Conservation (phyloP, 148 eudicot genomes). For the Chenopodium formosanum region DNA sequence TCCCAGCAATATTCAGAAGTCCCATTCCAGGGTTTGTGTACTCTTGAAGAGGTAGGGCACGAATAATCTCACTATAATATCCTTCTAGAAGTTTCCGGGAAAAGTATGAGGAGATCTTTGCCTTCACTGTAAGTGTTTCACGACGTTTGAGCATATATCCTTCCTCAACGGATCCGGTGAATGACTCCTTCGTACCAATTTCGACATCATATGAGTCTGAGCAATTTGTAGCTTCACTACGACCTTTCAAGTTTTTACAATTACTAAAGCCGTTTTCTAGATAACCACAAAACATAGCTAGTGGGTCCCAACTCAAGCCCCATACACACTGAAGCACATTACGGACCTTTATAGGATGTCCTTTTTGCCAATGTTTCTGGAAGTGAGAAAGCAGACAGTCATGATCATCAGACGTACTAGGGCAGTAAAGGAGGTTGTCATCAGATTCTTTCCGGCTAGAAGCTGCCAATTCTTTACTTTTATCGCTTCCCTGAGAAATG, state of each 20-base stretch:
- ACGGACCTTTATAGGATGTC: conserved; percentile 82
- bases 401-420: conserved; percentile 46
- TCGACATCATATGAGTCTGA: conserved; percentile 85
- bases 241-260: conserved; percentile 40
- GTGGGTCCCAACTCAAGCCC: conserved; percentile 70
- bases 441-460: conserved; percentile 43
- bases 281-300: conserved; percentile 59
- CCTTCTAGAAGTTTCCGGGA: conserved; percentile 54
- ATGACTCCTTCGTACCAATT: conserved; percentile 50
- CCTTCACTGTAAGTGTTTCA: conserved; percentile 59
- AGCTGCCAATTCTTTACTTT: conserved; percentile 41
- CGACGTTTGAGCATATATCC: conserved; percentile 42
- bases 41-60: conserved; percentile 69
- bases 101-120: conserved; percentile 57
- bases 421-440: conserved; percentile 66
- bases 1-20: conserved; percentile 65
- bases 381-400: conserved; percentile 58
- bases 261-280: conserved; percentile 47
- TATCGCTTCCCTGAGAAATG: conserved; percentile 25
- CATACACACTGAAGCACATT: conserved; percentile 41
- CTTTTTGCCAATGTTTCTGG: conserved; percentile 80
- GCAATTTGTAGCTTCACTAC: conserved; percentile 35
- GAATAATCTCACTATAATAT: conserved; percentile 54
- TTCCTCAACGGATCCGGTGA: conserved; percentile 51
- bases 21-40: conserved; percentile 68